Percentiles rank a stretch among this genome's conserved stretches.
These are phyloP conservation scores for Sclerospora graminicola DNA, from an alignment of 352 stramenopile genomes.

Conservation along the genomic window DNA sequence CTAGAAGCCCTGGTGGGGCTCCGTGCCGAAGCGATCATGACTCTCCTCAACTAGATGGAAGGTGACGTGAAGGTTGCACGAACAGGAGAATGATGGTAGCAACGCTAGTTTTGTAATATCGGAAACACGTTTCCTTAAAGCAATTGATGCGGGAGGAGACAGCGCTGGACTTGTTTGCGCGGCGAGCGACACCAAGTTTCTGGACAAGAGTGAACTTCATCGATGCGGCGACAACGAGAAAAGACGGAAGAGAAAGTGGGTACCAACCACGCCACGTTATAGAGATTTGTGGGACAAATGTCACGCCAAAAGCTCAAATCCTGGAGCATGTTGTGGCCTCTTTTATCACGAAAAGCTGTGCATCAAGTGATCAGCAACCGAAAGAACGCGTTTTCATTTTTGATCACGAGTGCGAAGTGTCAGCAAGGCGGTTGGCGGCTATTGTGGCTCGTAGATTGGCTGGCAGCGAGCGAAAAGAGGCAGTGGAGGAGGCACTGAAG, in stretches of 20 bases:
- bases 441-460: conserved; percentile 6
- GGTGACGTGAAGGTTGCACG: conserved; percentile 5
- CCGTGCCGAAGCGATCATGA: conserved; percentile 7
- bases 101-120: neutral
- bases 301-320: conserved; percentile 31
- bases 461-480: conserved; percentile 6
- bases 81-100: conserved; percentile 4
- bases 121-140: neutral
- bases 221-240: conserved; percentile 26
- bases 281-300: conserved; percentile 36
- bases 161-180: conserved; percentile 63
- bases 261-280: conserved; percentile 51
- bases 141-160: conserved; percentile 33
- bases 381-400: conserved; percentile 50
- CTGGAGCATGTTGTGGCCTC: conserved; percentile 45
- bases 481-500: conserved; percentile 15
- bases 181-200: conserved; percentile 39
- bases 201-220: conserved; percentile 42
- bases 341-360: conserved; percentile 38
- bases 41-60: neutral
- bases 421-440: conserved; percentile 5
- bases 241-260: conserved; percentile 14
- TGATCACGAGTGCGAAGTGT: conserved; percentile 48
- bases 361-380: conserved; percentile 3
- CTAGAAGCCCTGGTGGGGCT: conserved; percentile 1